Percentiles rank a stretch among this genome's conserved stretches.
Conservation (phyloP, 1,284 basidiomycete genomes). For the Pseudozyma sp. region DNA sequence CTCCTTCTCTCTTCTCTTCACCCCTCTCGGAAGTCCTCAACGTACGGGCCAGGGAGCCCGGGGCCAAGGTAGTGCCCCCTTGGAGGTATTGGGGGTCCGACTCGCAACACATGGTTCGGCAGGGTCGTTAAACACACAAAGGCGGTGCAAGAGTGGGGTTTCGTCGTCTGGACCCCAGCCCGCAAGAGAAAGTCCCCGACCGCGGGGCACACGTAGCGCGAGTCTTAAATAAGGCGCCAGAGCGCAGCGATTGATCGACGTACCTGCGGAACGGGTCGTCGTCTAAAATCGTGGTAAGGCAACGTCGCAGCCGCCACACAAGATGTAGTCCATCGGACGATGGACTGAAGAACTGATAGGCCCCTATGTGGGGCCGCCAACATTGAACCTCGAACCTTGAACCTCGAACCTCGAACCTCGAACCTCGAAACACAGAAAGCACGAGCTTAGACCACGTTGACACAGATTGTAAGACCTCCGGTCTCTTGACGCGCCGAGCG, state of each 20-base stretch:
- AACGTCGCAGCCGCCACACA: background rate
- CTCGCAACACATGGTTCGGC: background rate
- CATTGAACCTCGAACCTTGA: too few relatives aligned
- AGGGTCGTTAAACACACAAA: conserved; percentile 6
- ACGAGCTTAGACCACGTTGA: too few relatives aligned
- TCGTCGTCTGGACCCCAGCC: background rate
- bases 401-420: too few relatives aligned
- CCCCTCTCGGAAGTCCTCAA: conserved; percentile 18
- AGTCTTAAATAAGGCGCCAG: background rate
- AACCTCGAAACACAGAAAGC: too few relatives aligned
- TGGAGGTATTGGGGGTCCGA: conserved; percentile 36
- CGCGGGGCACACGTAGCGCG: background rate
- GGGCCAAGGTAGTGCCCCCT: background rate
- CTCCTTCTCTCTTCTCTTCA: conserved; percentile 15
- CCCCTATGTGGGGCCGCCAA: too few relatives aligned
- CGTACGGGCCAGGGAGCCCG: conserved; percentile 1
- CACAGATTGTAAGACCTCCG: too few relatives aligned
- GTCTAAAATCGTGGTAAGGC: background rate
- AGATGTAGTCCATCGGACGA: background rate
- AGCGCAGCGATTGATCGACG: background rate
- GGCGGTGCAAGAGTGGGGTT: background rate
- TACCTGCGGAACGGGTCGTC: background rate
- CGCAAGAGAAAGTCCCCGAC: background rate
- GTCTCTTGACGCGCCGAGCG: too few relatives aligned
- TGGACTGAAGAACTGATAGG: too few relatives aligned